Percentiles rank a stretch among this genome's conserved stretches.
Evolutionary conservation across 208 protist genomes (phyloP).

Genomic region (Trypanosoma melophagium): DNA sequence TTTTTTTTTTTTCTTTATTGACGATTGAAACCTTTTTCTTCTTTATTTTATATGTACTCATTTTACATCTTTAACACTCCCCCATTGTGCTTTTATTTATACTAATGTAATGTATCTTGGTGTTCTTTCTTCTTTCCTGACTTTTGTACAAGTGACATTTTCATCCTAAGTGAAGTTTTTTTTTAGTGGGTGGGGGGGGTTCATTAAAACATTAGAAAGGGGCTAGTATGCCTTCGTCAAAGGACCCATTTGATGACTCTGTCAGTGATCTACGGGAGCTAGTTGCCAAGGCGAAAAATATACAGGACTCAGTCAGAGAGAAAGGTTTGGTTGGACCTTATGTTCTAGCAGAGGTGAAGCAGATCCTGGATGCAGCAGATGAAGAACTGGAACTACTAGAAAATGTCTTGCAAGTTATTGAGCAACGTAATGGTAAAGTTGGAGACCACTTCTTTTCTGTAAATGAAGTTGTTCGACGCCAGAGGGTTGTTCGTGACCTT

Average conservation of each 20-base stretch:
- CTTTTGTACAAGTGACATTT: too few species aligned
- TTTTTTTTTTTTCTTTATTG: background rate
- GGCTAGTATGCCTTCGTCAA: conserved; percentile 14
- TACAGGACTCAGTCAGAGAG: conserved; percentile 49
- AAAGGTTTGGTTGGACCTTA: conserved; percentile 54
- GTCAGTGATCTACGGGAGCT: conserved; percentile 63
- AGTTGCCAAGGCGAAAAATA: conserved; percentile 42
- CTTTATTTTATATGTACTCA: conserved; percentile 19
- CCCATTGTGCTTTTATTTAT: background rate
- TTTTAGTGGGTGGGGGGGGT: background rate
- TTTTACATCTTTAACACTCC: too few species aligned
- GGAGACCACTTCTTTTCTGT: conserved; percentile 74
- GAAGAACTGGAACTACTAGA: conserved; percentile 61
- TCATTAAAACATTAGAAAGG: background rate
- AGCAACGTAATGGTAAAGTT: conserved; percentile 64
- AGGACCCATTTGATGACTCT: conserved; percentile 77
- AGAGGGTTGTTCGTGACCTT: conserved; percentile 62
- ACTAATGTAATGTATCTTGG: conserved; percentile 2
- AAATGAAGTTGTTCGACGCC: conserved; percentile 81
- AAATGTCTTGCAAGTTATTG: conserved; percentile 58
- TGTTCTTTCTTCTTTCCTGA: background rate
- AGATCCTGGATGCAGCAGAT: conserved; percentile 38
- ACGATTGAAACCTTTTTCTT: background rate
- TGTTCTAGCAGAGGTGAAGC: conserved; percentile 40
- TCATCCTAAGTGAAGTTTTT: background rate